phyloP scores from a whole-genome alignment of 441 rosid genomes.

The Omphalea diandra region DNA sequence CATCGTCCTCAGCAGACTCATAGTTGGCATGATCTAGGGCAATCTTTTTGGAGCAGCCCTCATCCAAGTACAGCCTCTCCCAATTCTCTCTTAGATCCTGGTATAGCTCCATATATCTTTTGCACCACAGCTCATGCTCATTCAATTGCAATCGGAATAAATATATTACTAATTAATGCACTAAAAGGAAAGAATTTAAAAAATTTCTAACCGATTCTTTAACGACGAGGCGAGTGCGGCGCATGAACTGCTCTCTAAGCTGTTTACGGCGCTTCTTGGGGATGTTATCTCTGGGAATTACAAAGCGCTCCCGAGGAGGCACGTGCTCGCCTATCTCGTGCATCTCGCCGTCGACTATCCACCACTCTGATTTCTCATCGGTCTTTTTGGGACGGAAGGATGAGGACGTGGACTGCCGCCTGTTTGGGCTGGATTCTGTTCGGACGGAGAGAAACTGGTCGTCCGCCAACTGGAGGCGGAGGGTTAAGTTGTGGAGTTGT shows the following conservation, averaged over 20 bases:
- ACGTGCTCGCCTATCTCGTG: constrained; percentile 96
- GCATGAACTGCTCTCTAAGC: constrained; percentile 99
- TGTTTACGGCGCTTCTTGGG: constrained; percentile 93
- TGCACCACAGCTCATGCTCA: constrained; percentile 98
- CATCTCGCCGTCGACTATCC: constrained; percentile 97
- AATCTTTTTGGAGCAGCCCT: constrained; percentile 88
- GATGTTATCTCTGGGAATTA: constrained; percentile 84
- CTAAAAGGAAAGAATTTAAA: not conserved
- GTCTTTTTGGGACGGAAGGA: constrained; percentile 44
- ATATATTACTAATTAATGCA: not conserved
- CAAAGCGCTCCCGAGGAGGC: constrained; percentile 92
- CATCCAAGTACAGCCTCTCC: constrained; percentile 98
- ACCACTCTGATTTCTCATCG: constrained; percentile 89
- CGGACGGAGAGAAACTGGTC: constrained; percentile 37
- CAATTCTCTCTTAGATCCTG: constrained; percentile 90
- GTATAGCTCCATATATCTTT: constrained; percentile 82
- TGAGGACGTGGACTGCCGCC: constrained; percentile 60
- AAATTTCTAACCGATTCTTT: constrained; percentile 73
- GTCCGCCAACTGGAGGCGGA: constrained; percentile 37
- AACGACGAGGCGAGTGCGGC: constrained; percentile 93
- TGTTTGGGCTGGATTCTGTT: constrained; percentile 43
- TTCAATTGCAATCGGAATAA: constrained; percentile 21
- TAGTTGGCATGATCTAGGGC: constrained; percentile 92
- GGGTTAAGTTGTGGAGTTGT: constrained; percentile 32
- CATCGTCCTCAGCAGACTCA: constrained; percentile 93